phyloP scores from a whole-genome alignment of 176 grass and related monocot species.

The Bonia amplexicaulis region DNA sequence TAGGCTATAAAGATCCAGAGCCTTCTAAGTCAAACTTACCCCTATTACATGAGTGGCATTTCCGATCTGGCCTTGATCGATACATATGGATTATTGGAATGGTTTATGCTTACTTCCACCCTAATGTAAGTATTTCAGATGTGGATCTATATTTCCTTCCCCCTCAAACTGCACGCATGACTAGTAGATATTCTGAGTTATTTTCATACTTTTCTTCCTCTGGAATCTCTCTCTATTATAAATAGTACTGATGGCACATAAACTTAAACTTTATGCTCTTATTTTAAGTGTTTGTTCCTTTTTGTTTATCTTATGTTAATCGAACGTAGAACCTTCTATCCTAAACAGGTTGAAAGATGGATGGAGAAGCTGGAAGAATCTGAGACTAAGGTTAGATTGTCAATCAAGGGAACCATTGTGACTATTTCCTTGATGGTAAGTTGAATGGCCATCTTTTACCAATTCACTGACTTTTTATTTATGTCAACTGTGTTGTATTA shows the following conservation, averaged over 20 bases:
- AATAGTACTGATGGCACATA: background rate
- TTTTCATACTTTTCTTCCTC: background rate
- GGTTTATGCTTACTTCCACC: constrained; percentile 99
- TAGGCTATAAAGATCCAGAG: constrained; percentile 88
- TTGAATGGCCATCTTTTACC: background rate
- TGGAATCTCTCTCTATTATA: background rate
- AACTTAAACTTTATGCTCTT: background rate
- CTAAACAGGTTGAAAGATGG: constrained; percentile 80
- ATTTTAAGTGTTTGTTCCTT: background rate
- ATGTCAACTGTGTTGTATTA: background rate
- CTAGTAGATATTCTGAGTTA: background rate
- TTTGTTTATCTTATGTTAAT: background rate
- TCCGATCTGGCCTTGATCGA: constrained; percentile 91
- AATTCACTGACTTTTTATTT: background rate
- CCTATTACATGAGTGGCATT: constrained; percentile 89
- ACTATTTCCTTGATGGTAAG: constrained; percentile 76
- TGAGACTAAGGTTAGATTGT: constrained; percentile 72
- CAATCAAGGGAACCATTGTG: constrained; percentile 74
- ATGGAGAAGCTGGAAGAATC: constrained; percentile 96
- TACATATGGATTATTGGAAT: constrained; percentile 99
- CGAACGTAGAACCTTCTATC: background rate
- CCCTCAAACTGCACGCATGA: background rate
- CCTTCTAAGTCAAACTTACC: constrained; percentile 70
- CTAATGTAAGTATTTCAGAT: constrained; percentile 63
- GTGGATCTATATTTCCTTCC: background rate